Percentiles rank a stretch among this genome's conserved stretches.
Evolutionary conservation across 495 filamentous ascomycete species (phyloP).

Genomic region (Hypoxylon rickii): DNA sequence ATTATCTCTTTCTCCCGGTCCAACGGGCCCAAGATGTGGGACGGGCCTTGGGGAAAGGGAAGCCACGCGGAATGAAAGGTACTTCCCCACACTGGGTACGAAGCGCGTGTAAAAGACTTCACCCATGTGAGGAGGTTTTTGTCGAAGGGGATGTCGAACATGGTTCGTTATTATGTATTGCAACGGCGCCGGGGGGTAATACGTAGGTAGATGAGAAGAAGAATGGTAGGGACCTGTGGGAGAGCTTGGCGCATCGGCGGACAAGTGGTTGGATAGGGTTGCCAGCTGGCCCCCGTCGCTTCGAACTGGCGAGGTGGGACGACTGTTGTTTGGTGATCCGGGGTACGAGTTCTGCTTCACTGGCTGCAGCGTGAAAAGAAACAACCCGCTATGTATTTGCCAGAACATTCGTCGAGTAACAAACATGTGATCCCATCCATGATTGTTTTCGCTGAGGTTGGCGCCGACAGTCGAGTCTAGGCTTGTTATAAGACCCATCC

Average conservation of each 20-base stretch:
- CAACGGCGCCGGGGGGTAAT: slow-evolving; percentile 80
- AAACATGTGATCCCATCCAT: slow-evolving; percentile 81
- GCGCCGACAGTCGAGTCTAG: slow-evolving; percentile 77
- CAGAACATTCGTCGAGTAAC: slow-evolving; percentile 81
- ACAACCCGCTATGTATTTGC: slow-evolving; percentile 86
- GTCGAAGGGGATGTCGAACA: slow-evolving; percentile 83
- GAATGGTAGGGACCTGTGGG: slow-evolving; percentile 72
- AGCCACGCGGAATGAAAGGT: slow-evolving; percentile 85
- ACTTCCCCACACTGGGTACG: slow-evolving; percentile 79
- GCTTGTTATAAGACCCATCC: slow-evolving; percentile 83
- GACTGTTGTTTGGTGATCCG: slow-evolving; percentile 54
- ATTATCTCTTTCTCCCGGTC: slow-evolving; percentile 42
- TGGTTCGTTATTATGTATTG: slow-evolving; percentile 81
- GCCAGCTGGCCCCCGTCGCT: slow-evolving; percentile 41
- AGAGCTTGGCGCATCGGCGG: slow-evolving; percentile 41
- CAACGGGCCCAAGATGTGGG: slow-evolving; percentile 57
- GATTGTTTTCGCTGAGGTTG: slow-evolving; percentile 62
- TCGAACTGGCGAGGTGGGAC: slow-evolving; percentile 64
- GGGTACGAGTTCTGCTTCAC: slow-evolving; percentile 54
- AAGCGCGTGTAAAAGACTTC: slow-evolving; percentile 90
- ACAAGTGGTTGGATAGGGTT: slow-evolving; percentile 21
- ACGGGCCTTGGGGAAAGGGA: slow-evolving; percentile 59
- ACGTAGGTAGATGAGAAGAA: slow-evolving; percentile 82
- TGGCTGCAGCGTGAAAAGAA: slow-evolving; percentile 84
- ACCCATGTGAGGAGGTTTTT: slow-evolving; percentile 85